phyloP scores from a whole-genome alignment of 1,284 basidiomycete species.

The Boletus sp. region DNA sequence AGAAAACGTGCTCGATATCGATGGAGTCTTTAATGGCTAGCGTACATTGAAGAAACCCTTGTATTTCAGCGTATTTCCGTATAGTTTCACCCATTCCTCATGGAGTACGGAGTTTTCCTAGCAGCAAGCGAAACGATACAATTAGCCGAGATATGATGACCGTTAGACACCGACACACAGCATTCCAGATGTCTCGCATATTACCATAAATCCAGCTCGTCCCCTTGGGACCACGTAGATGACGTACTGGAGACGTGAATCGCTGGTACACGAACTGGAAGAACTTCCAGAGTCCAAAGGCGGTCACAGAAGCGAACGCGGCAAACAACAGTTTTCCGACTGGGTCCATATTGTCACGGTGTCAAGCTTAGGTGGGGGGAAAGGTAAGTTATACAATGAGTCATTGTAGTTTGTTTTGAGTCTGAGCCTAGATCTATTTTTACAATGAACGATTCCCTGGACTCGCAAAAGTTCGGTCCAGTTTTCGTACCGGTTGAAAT shows the following conservation, averaged over 20 bases:
- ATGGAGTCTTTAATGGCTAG: not conserved
- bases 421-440: too few species aligned
- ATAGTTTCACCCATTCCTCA: slow-evolving; percentile 50
- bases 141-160: not conserved
- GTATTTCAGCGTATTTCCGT: slow-evolving; percentile 44
- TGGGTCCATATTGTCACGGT: slow-evolving; percentile 20
- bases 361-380: too few species aligned
- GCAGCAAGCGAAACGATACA: not conserved
- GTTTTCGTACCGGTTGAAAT: too few species aligned
- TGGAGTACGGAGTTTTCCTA: slow-evolving; percentile 34
- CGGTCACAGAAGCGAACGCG: slow-evolving; percentile 13
- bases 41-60: not conserved
- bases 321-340: slow-evolving; percentile 8
- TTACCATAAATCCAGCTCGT: slow-evolving; percentile 53
- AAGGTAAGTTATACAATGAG: too few species aligned
- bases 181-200: slow-evolving; percentile 40
- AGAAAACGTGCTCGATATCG: not conserved
- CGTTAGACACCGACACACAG: slow-evolving; percentile 28
- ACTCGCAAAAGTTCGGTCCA: too few species aligned
- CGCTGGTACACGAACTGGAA: slow-evolving; percentile 15
- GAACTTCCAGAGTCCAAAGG: slow-evolving; percentile 32
- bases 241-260: slow-evolving; percentile 40
- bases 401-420: too few species aligned
- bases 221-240: slow-evolving; percentile 49
- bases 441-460: too few species aligned